Conservation (phyloP, 208 protist species). For the Leishmania aethiopica region DNA sequence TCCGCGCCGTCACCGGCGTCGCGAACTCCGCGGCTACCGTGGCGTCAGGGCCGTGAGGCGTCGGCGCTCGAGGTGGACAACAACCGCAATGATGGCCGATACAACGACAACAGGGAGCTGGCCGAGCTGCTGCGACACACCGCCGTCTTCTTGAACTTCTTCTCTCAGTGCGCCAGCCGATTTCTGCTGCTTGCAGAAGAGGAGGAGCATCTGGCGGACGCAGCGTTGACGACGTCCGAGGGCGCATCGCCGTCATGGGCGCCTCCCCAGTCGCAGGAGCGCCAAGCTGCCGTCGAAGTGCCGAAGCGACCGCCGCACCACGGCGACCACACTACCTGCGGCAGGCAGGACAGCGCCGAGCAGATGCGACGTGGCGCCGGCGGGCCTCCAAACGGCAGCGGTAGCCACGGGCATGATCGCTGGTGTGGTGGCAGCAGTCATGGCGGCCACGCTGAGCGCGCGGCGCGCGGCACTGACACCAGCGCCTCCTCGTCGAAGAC, state of each 20-base stretch:
- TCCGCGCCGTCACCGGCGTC: neutral
- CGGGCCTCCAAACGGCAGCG: neutral
- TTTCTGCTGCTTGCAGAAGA: constrained; percentile 18
- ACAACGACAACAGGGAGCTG: neutral
- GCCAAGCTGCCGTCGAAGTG: neutral
- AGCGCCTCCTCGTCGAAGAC: neutral
- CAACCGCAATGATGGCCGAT: neutral
- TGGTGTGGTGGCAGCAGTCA: neutral
- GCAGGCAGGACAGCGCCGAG: neutral
- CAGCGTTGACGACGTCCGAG: neutral
- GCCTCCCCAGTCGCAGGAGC: neutral
- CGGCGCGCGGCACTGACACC: neutral
- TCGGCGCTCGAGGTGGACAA: neutral
- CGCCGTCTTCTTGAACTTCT: constrained; percentile 22
- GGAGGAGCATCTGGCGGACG: neutral
- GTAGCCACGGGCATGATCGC: neutral
- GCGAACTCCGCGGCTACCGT: constrained; percentile 19
- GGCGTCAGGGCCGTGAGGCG: constrained; percentile 5
- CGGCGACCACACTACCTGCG: too few relatives aligned
- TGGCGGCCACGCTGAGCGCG: neutral
- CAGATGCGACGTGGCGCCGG: neutral
- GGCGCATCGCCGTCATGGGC: neutral
- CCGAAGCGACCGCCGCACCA: neutral
- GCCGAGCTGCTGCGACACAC: constrained; percentile 24
- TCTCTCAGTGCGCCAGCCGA: constrained; percentile 19